Conservation (phyloP, 768 basidiomycete species). For the Omphalotus guepiniiformis region DNA sequence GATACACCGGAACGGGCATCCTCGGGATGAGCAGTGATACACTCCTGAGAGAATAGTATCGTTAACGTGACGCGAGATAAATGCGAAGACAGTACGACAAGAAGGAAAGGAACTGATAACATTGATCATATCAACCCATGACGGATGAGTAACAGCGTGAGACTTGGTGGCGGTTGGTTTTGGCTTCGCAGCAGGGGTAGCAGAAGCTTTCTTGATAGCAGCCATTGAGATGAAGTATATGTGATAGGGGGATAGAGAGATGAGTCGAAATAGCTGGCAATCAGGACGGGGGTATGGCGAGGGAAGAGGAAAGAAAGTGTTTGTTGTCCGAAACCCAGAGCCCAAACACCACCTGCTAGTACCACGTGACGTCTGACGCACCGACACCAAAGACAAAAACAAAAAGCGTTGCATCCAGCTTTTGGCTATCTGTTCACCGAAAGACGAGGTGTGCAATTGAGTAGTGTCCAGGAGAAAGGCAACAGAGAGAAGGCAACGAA, state of each 20-base stretch:
- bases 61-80: no score
- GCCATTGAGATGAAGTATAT: neutral
- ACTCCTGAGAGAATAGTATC: constrained; percentile 44
- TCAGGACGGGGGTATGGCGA: neutral
- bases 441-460: no score
- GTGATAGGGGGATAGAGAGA: neutral
- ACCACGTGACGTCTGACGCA: constrained; percentile 7
- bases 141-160: constrained; percentile 48
- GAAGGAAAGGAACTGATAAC: constrained; percentile 34
- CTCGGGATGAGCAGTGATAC: constrained; percentile 66
- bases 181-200: constrained; percentile 25
- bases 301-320: constrained; percentile 6
- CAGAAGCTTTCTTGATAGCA: constrained; percentile 24
- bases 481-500: no score
- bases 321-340: neutral
- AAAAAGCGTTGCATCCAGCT: no score
- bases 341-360: neutral
- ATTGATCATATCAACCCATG: constrained; percentile 81
- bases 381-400: constrained; percentile 3
- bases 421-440: no score
- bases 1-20: constrained; percentile 77
- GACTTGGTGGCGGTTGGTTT: constrained; percentile 27
- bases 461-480: no score
- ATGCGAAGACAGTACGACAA: no score
- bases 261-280: neutral